Conservation (phyloP, 768 basidiomycete genomes). For the Inosperma sp. region DNA sequence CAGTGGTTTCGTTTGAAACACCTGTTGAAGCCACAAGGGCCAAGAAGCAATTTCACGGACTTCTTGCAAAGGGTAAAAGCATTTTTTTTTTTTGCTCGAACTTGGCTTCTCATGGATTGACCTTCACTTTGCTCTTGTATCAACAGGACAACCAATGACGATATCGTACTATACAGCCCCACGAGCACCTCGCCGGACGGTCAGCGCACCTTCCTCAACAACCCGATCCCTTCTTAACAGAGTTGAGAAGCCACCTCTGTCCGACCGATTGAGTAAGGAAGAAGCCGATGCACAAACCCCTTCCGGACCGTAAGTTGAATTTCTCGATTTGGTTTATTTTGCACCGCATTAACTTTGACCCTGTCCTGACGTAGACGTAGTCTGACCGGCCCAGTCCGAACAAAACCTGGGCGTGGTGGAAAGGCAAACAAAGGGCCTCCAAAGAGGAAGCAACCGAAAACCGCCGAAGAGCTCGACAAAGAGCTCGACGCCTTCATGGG, state of each 20-base stretch:
- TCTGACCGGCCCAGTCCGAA: conserved; percentile 45
- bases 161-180: conserved; percentile 57
- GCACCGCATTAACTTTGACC: neutral
- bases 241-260: conserved; percentile 69
- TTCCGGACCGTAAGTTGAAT: conserved; percentile 39
- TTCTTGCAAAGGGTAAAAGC: conserved; percentile 75
- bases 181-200: conserved; percentile 37
- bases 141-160: conserved; percentile 70
- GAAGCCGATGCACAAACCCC: conserved; percentile 33
- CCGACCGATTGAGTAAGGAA: conserved; percentile 56
- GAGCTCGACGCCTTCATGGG: conserved; percentile 88
- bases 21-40: conserved; percentile 74
- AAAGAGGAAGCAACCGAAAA: conserved; percentile 53
- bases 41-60: conserved; percentile 80
- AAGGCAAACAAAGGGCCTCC: conserved; percentile 19
- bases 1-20: conserved; percentile 76
- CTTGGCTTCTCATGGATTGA: neutral
- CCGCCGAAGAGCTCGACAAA: conserved; percentile 79
- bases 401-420: conserved; percentile 28
- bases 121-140: neutral
- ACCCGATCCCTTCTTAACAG: conserved; percentile 67
- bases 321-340: neutral
- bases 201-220: conserved; percentile 39
- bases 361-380: conserved; percentile 23
- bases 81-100: neutral